Conservation (phyloP, 2,329 filamentous ascomycete genomes). For the Fusarium sp. region DNA sequence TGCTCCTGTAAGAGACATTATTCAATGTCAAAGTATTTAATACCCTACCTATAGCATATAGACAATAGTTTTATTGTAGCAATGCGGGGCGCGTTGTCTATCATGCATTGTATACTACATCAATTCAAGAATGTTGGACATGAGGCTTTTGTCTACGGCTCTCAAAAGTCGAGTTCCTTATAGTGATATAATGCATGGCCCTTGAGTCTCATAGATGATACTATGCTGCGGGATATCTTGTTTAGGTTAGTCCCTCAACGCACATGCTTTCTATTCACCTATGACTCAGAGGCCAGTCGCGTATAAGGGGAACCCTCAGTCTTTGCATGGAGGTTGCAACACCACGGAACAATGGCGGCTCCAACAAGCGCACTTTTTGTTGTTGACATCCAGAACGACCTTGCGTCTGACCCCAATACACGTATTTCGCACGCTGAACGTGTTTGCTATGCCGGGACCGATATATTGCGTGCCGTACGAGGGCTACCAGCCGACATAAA, state of each 20-base stretch:
- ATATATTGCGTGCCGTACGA: conserved; percentile 11
- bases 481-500: background rate
- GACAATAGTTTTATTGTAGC: conserved; percentile 7
- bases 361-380: conserved; percentile 22
- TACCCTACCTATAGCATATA: conserved; percentile 34
- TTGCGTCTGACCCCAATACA: conserved; percentile 14
- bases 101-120: conserved; percentile 25
- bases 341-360: background rate
- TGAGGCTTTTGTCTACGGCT: background rate
- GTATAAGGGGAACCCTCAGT: background rate
- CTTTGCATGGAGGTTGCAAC: background rate
- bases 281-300: background rate
- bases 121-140: background rate
- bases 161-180: background rate
- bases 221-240: background rate
- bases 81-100: conserved; percentile 11
- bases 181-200: background rate
- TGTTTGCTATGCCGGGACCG: conserved; percentile 1
- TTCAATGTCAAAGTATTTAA: conserved; percentile 17
- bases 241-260: background rate
- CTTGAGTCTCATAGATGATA: background rate
- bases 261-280: background rate
- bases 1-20: conserved; percentile 72
- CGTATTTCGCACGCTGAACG: conserved; percentile 14
- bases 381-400: conserved; percentile 25